These are phyloP conservation scores for Anthoceros angustus DNA, from an alignment of 225 moss, liverwort and hornwort genomes.

Conservation along the genomic window DNA sequence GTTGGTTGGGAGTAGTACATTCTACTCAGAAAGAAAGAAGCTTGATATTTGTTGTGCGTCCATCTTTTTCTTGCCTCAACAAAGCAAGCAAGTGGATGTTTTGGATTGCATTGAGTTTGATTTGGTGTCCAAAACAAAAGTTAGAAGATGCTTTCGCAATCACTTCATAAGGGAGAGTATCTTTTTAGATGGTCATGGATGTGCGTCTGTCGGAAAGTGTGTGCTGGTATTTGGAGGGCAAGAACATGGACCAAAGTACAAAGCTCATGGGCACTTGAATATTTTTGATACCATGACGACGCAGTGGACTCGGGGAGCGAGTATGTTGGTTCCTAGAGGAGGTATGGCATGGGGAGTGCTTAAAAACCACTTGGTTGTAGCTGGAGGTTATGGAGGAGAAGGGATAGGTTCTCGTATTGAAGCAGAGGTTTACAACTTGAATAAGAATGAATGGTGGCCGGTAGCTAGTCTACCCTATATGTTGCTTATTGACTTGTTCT, in stretches of 20 bases:
- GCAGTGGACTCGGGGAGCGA: background rate
- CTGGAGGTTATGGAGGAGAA: background rate
- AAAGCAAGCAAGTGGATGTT: background rate
- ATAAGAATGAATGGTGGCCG: background rate
- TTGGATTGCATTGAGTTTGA: background rate
- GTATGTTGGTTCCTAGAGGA: background rate
- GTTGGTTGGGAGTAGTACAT: background rate
- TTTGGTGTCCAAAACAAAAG: background rate
- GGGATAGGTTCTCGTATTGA: background rate
- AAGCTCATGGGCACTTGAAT: background rate
- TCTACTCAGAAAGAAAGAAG: background rate
- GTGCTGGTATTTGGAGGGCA: background rate
- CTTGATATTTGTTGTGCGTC: background rate
- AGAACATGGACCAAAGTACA: background rate
- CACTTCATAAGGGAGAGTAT: background rate
- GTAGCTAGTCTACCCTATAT: background rate
- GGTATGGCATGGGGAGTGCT: conserved; percentile 1
- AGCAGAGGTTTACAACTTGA: background rate
- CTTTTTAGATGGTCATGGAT: background rate
- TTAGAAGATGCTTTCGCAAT: background rate
- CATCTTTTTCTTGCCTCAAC: background rate
- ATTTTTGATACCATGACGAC: background rate
- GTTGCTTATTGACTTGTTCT: background rate
- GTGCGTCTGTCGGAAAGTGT: background rate
- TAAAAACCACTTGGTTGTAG: background rate